phyloP scores from a whole-genome alignment of 371 early-diverging fungal genomes.

The Basidiobolus meristosporus region DNA sequence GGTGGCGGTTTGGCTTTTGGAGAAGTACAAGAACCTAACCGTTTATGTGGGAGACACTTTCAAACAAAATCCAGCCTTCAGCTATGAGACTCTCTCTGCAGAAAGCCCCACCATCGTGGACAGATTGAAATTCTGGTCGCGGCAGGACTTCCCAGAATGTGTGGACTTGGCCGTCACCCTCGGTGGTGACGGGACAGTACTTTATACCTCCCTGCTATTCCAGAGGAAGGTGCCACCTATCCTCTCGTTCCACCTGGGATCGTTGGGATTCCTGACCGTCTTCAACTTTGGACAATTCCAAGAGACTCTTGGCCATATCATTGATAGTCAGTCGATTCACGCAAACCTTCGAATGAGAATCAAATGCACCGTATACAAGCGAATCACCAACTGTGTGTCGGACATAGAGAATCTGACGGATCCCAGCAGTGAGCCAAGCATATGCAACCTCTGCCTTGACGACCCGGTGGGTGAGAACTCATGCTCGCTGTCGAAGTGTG shows the following conservation, averaged over 20 bases:
- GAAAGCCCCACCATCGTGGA: constrained; percentile 16
- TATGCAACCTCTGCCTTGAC: constrained; percentile 6
- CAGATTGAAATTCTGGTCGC: constrained; percentile 53
- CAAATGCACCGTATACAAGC: constrained; percentile 58
- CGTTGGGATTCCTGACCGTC: constrained; percentile 78
- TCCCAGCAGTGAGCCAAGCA: constrained; percentile 7
- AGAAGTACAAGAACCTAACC: constrained; percentile 2
- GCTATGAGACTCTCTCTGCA: constrained; percentile 19
- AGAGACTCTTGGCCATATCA: constrained; percentile 26
- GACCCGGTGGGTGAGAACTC: not conserved
- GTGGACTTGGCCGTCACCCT: constrained; percentile 23
- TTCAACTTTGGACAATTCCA: constrained; percentile 53
- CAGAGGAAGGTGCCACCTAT: constrained; percentile 73
- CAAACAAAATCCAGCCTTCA: constrained; percentile 25
- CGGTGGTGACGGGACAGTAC: constrained; percentile 79
- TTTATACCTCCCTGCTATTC: constrained; percentile 76
- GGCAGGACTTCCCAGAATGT: constrained; percentile 31
- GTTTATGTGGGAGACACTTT: constrained; percentile 32
- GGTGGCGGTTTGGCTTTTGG: constrained; percentile 58
- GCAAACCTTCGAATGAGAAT: constrained; percentile 80
- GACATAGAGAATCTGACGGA: not conserved
- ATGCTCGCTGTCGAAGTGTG: constrained; percentile 2
- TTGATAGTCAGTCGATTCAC: constrained; percentile 44
- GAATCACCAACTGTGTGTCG: constrained; percentile 8
- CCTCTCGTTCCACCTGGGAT: constrained; percentile 73